Evolutionary conservation across 163 green algal genomes (phyloP).

Genomic region (Chloromonas sp.): DNA sequence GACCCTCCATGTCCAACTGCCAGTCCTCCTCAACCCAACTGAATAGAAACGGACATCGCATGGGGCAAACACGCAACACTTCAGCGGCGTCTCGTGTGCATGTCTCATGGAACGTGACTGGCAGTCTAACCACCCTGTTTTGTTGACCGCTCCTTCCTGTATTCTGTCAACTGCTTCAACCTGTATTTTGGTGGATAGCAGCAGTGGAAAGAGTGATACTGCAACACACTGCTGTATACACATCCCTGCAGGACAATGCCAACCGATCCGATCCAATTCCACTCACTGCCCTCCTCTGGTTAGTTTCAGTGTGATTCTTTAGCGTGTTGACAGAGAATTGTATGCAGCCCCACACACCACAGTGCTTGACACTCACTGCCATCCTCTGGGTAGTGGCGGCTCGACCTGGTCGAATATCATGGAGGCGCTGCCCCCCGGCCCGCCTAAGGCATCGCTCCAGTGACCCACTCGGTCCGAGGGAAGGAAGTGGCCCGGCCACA

Average conservation of each 20-base stretch:
- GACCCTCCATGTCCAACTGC: slow-evolving; percentile 34
- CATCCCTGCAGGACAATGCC: too few relatives aligned
- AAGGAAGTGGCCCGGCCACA: slow-evolving; percentile 79
- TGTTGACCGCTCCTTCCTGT: not conserved
- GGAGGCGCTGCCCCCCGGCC: slow-evolving; percentile 29
- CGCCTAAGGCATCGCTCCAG: slow-evolving; percentile 50
- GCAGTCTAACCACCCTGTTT: not conserved
- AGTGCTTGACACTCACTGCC: slow-evolving; percentile 17
- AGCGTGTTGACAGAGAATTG: too few relatives aligned
- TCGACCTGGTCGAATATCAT: slow-evolving; percentile 60
- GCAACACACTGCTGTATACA: too few relatives aligned
- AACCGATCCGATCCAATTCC: too few relatives aligned
- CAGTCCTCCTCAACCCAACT: slow-evolving; percentile 43
- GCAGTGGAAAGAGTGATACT: too few relatives aligned
- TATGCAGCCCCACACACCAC: too few relatives aligned
- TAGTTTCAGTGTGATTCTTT: too few relatives aligned
- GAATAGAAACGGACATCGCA: not conserved
- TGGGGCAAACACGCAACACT: not conserved
- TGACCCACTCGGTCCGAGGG: slow-evolving; percentile 68
- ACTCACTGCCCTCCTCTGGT: too few relatives aligned
- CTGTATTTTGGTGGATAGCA: too few relatives aligned
- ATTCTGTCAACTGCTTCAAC: not conserved
- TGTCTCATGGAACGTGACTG: not conserved
- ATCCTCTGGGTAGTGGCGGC: slow-evolving; percentile 46
- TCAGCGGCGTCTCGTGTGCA: not conserved